Evolutionary conservation across 805 yeast genomes (phyloP), one percentile per base, ranked within the genome.

Genomic region (Hanseniaspora mollemarum): DNA sequence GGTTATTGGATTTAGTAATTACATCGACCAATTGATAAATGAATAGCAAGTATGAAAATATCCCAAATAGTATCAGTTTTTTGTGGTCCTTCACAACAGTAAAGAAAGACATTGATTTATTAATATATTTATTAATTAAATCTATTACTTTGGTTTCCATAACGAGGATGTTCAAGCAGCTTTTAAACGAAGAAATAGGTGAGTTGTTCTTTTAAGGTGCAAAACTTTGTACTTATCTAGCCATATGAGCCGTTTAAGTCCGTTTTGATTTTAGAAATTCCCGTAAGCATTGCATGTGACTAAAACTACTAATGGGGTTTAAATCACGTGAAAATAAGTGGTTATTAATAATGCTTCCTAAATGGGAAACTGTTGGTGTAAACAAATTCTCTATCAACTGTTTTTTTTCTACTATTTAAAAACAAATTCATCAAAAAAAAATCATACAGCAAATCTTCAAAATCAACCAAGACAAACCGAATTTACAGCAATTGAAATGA

Each of bases 401-500:
- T 16, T 42, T 42, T 28, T 40, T 40, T 21, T 16, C 4, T 40
- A 16, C 18, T 26, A 15, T 18, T 18, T 38, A 13, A 21, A 5
- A 10, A 22, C 24, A 21, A 38, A 13, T 12, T 10, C 3, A 18
- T n/a, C 18, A 2, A 4, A 6, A 15, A 38, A 38, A 21, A n/a
- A 38, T 18, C 28, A 38, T 8, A 38, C 4, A 19, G 24, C 22
- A 38, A 3, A 21, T n/a, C n/a, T n/a, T n/a, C n/a, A n/a, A n/a
- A n/a, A n/a, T n/a, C n/a, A n/a, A n/a, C n/a, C n/a, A n/a, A n/a
- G n/a, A n/a, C n/a, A n/a, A n/a, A n/a, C n/a, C n/a, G n/a, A n/a
- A 2, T 41, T 16, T 41, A 28, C 33, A 37, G 19, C 5, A 19
- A 42, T 8, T 25, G 19, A 19, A 35, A 56, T 56, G 59, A 52